Evolutionary conservation across 371 early-diverging fungal genomes (phyloP).

Genomic region (Mortierella sp.): DNA sequence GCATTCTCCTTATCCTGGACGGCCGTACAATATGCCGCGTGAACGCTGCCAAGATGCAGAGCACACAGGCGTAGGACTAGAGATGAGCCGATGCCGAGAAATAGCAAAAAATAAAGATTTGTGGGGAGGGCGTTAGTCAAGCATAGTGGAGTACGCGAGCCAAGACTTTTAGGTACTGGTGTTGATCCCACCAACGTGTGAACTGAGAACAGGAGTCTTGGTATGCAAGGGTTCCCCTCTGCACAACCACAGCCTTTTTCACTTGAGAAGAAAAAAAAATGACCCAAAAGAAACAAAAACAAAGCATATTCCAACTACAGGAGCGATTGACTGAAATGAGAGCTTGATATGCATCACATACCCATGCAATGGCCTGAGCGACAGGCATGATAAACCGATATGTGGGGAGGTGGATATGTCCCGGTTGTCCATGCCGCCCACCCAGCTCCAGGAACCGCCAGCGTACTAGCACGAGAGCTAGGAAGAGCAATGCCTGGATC

Average conservation of each 20-base stretch:
- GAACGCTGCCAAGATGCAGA: constrained; percentile 48
- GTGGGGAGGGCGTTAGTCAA: no score
- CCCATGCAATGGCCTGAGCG: constrained; percentile 41
- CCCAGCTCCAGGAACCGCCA: constrained; percentile 47
- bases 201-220: not conserved
- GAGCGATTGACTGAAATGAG: not conserved
- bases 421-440: constrained; percentile 43
- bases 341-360: constrained; percentile 7
- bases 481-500: constrained; percentile 35
- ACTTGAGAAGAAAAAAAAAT: not conserved
- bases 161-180: no score
- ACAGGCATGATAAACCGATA: constrained; percentile 51
- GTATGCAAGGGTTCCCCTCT: no score
- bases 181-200: not conserved
- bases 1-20: constrained; percentile 48
- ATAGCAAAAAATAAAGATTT: not conserved
- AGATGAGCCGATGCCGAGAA: not conserved
- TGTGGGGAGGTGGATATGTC: constrained; percentile 42
- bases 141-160: no score
- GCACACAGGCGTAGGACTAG: constrained; percentile 40
- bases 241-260: constrained; percentile 8
- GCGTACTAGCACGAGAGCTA: constrained; percentile 36
- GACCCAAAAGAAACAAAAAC: not conserved
- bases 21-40: constrained; percentile 46
- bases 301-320: not conserved